Percentiles rank a stretch among this genome's conserved stretches.
These are phyloP conservation scores for Termitomyces sp. DNA, from an alignment of 768 basidiomycete species.

Conservation along the genomic window DNA sequence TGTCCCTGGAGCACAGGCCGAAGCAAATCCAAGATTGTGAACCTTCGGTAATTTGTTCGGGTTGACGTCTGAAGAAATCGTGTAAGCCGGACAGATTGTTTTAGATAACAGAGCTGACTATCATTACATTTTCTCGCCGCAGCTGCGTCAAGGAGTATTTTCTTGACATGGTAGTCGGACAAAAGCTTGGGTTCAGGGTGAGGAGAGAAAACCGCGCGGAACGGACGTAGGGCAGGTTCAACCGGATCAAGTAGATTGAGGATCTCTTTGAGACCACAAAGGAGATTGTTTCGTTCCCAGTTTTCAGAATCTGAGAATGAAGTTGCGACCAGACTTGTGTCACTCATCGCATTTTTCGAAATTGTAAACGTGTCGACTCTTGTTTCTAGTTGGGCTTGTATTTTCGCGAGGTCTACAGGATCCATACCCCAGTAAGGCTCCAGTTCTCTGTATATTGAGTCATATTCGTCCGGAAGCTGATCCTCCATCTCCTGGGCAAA, in stretches of 20 bases:
- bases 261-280: conserved; percentile 22
- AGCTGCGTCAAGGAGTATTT: conserved; percentile 29
- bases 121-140: conserved; percentile 23
- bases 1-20: conserved; percentile 28
- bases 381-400: conserved; percentile 32
- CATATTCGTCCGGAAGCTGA: conserved; percentile 86
- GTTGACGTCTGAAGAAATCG: conserved; percentile 17
- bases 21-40: conserved; percentile 20
- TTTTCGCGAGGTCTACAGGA: conserved; percentile 34
- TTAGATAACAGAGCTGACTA: background rate
- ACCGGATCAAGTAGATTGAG: conserved; percentile 32
- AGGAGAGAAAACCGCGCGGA: conserved; percentile 38
- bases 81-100: background rate
- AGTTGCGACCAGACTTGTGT: conserved; percentile 16
- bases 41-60: conserved; percentile 13
- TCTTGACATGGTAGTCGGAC: conserved; percentile 27
- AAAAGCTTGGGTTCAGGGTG: conserved; percentile 34
- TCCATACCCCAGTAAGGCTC: conserved; percentile 79
- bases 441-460: conserved; percentile 67
- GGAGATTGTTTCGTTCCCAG: conserved; percentile 17
- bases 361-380: conserved; percentile 40
- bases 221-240: conserved; percentile 34
- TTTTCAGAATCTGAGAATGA: conserved; percentile 21
- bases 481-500: conserved; percentile 67
- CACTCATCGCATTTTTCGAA: conserved; percentile 28